phyloP scores from a whole-genome alignment of 176 grass and related monocot genomes.

The Avena insularis region DNA sequence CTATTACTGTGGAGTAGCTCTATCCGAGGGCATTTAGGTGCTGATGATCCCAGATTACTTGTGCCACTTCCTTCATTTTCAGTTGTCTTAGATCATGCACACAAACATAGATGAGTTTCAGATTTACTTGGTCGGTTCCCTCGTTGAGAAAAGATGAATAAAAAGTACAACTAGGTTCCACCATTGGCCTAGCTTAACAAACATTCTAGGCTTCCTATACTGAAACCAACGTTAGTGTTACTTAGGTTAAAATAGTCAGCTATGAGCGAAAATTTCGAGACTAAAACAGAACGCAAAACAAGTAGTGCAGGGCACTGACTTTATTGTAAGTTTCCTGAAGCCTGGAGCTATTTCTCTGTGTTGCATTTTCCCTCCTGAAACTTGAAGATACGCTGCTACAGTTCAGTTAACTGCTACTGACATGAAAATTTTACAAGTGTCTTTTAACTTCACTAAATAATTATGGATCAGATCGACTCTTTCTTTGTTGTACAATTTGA shows the following conservation, averaged over 20 bases:
- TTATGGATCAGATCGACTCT: not conserved
- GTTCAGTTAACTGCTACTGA: not conserved
- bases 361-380: not conserved
- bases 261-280: not conserved
- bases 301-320: too few relatives aligned
- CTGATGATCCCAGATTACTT: not conserved
- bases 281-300: not conserved
- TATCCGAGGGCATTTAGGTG: not conserved
- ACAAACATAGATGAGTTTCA: not conserved
- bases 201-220: not conserved
- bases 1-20: too few relatives aligned
- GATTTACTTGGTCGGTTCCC: not conserved
- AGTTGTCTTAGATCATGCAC: not conserved
- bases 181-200: not conserved
- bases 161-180: not conserved
- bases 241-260: not conserved
- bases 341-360: too few relatives aligned
- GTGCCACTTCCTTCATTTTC: not conserved
- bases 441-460: not conserved
- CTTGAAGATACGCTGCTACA: not conserved
- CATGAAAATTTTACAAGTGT: not conserved
- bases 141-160: not conserved
- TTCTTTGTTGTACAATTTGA: not conserved
- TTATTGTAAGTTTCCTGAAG: too few relatives aligned
- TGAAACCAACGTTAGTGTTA: not conserved